Evolutionary conservation across 257 asterid genomes (phyloP), one percentile per base, ranked within the genome.

Genomic region (Salvia miltiorrhiza): DNA sequence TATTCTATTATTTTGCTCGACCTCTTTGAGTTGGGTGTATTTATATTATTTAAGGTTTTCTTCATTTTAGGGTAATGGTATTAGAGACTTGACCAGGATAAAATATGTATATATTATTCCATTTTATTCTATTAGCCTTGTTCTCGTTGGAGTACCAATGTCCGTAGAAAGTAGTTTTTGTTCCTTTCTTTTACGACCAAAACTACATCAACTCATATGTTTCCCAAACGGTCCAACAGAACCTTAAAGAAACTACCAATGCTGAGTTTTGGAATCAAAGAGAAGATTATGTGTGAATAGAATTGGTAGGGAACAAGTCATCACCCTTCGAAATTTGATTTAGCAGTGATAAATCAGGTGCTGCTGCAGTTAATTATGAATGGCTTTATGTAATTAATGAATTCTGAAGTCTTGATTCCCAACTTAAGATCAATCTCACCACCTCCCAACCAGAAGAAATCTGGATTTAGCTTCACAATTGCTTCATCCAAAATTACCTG

Each of bases 401-500:
- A 88, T 57, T 93, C 79, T 0, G 81, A 70, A 37, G 95, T 81
- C 79, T 79, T 86, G 70, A 88, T 72, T 60, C 97, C 90, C 45
- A 87, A 73, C 71, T 90, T 93, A 52, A 90, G 90, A 82, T 93
- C 94, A 80, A 85, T 52, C 69, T 90, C 94, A 3, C 93, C 97
- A 47, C 97, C 96, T 76, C 97, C 96, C 83, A 93, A 70, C 99
- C 97, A 93, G 87, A 93, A 87, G 83, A 86, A 88, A 79, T 84
- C 93, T 10, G 97, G 96, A 52, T 81, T 68, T 7, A 88, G 95
- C 81, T 83, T 84, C 66, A 60, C 71, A 12, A 93, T 87, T 70
- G 96, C 96, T 79, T 93, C 99, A 72, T 93, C 96, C 88, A 90
- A 67, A 67, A 93, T 88, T 82, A 93, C 96, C 96, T 88, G 84